phyloP scores from a whole-genome alignment of 306 rosid genomes.

The Cicer judaicum region DNA sequence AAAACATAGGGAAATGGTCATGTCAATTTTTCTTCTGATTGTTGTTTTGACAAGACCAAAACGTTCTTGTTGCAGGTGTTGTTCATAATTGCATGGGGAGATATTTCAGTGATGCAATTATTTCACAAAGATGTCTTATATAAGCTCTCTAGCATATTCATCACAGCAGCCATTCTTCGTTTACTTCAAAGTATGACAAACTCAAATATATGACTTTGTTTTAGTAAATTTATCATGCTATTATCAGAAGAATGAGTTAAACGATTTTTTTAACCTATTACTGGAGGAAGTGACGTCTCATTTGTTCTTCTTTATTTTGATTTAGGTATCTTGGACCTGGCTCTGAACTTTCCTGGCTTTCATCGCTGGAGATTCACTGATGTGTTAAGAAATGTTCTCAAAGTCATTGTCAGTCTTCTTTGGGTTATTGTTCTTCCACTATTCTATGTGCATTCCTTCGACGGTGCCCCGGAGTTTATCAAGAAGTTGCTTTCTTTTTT shows the following conservation, averaged over 20 bases:
- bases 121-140: constrained; percentile 67
- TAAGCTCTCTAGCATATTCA: constrained; percentile 82
- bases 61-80: constrained; percentile 60
- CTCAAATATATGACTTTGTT: constrained; percentile 40
- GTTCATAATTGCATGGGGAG: constrained; percentile 78
- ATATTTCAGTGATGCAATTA: constrained; percentile 60
- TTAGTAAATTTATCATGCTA: constrained; percentile 29
- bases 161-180: constrained; percentile 93
- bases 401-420: constrained; percentile 73
- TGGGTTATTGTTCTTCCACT: constrained; percentile 87
- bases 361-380: constrained; percentile 83
- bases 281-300: constrained; percentile 29
- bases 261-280: constrained; percentile 6
- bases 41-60: constrained; percentile 39
- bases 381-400: constrained; percentile 78
- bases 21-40: constrained; percentile 23
- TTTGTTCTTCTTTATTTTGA: constrained; percentile 41
- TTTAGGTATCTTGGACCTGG: constrained; percentile 80
- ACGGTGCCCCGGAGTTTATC: constrained; percentile 46
- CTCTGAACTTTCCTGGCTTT: constrained; percentile 86
- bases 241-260: constrained; percentile 34
- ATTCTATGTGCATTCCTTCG: constrained; percentile 66
- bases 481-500: constrained; percentile 60
- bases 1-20: constrained; percentile 35
- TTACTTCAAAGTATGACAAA: constrained; percentile 78